Evolutionary conservation across 2,329 filamentous ascomycete genomes (phyloP).

Genomic region (Alternaria arbusti): DNA sequence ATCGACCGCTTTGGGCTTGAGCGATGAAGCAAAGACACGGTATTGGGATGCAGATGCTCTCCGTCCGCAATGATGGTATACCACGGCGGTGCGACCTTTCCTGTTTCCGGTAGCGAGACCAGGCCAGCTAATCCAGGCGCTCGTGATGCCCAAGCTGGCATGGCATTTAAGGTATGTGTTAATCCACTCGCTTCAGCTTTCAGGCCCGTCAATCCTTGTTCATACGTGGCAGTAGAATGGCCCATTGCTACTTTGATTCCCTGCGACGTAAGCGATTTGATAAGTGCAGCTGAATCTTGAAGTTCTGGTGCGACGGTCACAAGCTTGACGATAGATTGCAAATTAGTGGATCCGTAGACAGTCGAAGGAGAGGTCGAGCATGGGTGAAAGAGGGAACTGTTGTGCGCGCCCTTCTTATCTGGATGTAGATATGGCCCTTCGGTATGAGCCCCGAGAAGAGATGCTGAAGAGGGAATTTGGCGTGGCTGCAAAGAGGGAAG

Average conservation of each 20-base stretch:
- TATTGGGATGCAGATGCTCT: slow-evolving; percentile 60
- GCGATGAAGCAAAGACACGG: slow-evolving; percentile 57
- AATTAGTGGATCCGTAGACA: slow-evolving; percentile 57
- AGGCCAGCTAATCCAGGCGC: slow-evolving; percentile 59
- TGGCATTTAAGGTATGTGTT: slow-evolving; percentile 64
- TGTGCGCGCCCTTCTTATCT: slow-evolving; percentile 62
- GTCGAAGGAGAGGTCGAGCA: slow-evolving; percentile 43
- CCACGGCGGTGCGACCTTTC: slow-evolving; percentile 49
- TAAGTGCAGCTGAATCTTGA: slow-evolving; percentile 49
- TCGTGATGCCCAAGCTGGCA: slow-evolving; percentile 59
- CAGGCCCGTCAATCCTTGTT: slow-evolving; percentile 54
- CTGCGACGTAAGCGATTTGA: slow-evolving; percentile 50
- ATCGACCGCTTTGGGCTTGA: slow-evolving; percentile 57
- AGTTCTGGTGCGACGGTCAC: slow-evolving; percentile 63
- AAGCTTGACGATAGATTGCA: slow-evolving; percentile 54
- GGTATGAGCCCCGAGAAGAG: slow-evolving; percentile 62
- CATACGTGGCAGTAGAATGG: slow-evolving; percentile 58
- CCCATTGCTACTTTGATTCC: slow-evolving; percentile 57
- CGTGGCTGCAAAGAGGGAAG: slow-evolving; percentile 56
- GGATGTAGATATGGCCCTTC: slow-evolving; percentile 64
- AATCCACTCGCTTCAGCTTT: slow-evolving; percentile 58
- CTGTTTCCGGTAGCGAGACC: slow-evolving; percentile 34
- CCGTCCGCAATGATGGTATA: slow-evolving; percentile 62
- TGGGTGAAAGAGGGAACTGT: slow-evolving; percentile 52
- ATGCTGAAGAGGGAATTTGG: slow-evolving; percentile 52